These are phyloP conservation scores for Lactifluus volemus DNA, from an alignment of 768 basidiomycete species.

Conservation along the genomic window DNA sequence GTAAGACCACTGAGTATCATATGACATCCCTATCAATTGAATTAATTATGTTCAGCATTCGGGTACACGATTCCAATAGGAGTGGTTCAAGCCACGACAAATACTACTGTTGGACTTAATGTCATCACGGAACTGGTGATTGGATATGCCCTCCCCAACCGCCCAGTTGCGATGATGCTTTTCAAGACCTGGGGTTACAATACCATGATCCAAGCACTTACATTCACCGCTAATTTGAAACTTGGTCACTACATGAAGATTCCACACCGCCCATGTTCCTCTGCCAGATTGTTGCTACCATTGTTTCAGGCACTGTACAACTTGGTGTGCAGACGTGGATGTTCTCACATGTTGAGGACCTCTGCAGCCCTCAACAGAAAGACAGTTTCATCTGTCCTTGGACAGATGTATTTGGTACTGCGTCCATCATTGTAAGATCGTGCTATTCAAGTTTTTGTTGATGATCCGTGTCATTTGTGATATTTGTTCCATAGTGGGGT, in stretches of 20 bases:
- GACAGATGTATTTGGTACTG: constrained; percentile 70
- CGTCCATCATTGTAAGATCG: constrained; percentile 56
- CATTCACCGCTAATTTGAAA: constrained; percentile 71
- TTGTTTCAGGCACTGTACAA: constrained; percentile 64
- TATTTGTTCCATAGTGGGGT: constrained; percentile 31
- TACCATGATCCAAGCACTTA: constrained; percentile 57
- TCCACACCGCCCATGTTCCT: constrained; percentile 68
- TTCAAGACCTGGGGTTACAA: constrained; percentile 82
- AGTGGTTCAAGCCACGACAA: constrained; percentile 65
- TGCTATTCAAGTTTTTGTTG: not conserved
- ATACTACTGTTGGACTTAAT: constrained; percentile 66
- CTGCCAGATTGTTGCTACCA: constrained; percentile 55
- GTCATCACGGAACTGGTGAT: constrained; percentile 78
- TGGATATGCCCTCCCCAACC: constrained; percentile 71
- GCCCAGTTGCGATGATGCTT: constrained; percentile 76
- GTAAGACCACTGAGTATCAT: constrained; percentile 25
- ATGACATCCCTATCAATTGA: not conserved
- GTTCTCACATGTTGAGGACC: constrained; percentile 57
- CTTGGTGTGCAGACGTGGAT: constrained; percentile 73
- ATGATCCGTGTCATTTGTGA: not conserved
- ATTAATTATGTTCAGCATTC: constrained; percentile 22
- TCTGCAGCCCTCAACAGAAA: constrained; percentile 45
- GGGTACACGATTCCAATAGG: constrained; percentile 45
- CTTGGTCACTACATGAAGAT: constrained; percentile 68
- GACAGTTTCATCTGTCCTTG: constrained; percentile 64